Evolutionary conservation across 177 flowering plant genomes (phyloP).

Genomic region (Telopea speciosissima): DNA sequence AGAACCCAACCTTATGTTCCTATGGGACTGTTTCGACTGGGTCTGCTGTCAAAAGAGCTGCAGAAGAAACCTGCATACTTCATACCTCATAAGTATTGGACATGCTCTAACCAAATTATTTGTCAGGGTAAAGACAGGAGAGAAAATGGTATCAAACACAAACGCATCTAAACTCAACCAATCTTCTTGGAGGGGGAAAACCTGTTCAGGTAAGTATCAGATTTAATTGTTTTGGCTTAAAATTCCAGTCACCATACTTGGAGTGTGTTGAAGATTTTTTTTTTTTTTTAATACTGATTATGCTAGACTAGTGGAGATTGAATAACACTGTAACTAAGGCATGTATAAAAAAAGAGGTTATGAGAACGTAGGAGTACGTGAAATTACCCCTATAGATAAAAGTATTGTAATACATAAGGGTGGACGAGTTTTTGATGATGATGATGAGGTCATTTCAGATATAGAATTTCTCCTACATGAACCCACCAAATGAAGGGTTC

Average conservation of each 20-base stretch:
- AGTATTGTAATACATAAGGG: background rate
- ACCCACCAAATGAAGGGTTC: background rate
- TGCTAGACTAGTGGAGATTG: background rate
- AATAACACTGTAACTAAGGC: background rate
- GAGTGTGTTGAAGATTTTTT: background rate
- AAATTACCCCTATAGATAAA: background rate
- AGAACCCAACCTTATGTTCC: too few relatives aligned
- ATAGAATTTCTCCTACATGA: background rate
- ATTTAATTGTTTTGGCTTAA: background rate
- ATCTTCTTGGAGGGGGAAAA: too few relatives aligned
- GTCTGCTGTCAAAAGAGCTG: too few relatives aligned
- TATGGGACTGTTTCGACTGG: too few relatives aligned
- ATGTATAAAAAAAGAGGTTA: background rate
- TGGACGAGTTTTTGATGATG: background rate
- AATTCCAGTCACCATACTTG: background rate
- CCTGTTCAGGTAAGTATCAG: too few relatives aligned
- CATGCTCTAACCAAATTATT: too few relatives aligned
- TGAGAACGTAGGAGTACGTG: background rate
- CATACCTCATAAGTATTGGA: too few relatives aligned
- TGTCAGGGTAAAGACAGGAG: too few relatives aligned
- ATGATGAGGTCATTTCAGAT: background rate
- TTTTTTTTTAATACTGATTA: too few relatives aligned
- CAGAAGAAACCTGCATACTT: too few relatives aligned
- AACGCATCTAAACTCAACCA: too few relatives aligned
- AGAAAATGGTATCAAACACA: too few relatives aligned